phyloP scores from a whole-genome alignment of 1,139 yeast species.

The Eremothecium coryli region DNA sequence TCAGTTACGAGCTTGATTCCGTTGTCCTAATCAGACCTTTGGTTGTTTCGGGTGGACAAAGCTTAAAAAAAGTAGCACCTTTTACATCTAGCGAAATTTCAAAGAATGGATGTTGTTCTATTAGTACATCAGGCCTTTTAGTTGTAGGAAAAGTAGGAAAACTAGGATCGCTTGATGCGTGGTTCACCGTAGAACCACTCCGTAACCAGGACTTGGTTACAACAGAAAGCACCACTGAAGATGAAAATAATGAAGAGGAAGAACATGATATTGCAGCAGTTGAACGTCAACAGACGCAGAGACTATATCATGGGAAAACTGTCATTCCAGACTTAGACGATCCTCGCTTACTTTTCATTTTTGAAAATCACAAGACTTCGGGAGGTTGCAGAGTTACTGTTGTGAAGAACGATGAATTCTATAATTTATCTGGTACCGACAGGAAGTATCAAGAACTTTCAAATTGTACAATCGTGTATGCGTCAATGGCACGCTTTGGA shows the following conservation, averaged over 20 bases:
- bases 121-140: constrained; percentile 21
- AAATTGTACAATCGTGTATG: constrained; percentile 5
- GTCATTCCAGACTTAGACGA: constrained; percentile 11
- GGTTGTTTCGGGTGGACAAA: constrained; percentile 7
- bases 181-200: no score
- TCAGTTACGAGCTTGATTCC: constrained; percentile 19
- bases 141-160: constrained; percentile 23
- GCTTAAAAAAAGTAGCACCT: constrained; percentile 12
- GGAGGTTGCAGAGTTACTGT: constrained; percentile 8
- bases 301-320: constrained; percentile 6
- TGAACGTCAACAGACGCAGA: constrained; percentile 9
- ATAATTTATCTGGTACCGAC: neutral
- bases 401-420: constrained; percentile 3
- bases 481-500: constrained; percentile 8
- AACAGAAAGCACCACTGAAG: no score
- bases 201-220: no score
- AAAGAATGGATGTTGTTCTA: constrained; percentile 25
- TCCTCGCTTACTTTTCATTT: constrained; percentile 9
- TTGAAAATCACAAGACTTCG: constrained; percentile 11
- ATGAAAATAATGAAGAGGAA: constrained; percentile 14
- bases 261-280: constrained; percentile 16
- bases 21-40: constrained; percentile 21
- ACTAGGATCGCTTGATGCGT: constrained; percentile 15
- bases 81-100: constrained; percentile 20
- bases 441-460: neutral